Evolutionary conservation across 192 early-diverging fungal genomes (phyloP).

Genomic region (Coemansia sp.): DNA sequence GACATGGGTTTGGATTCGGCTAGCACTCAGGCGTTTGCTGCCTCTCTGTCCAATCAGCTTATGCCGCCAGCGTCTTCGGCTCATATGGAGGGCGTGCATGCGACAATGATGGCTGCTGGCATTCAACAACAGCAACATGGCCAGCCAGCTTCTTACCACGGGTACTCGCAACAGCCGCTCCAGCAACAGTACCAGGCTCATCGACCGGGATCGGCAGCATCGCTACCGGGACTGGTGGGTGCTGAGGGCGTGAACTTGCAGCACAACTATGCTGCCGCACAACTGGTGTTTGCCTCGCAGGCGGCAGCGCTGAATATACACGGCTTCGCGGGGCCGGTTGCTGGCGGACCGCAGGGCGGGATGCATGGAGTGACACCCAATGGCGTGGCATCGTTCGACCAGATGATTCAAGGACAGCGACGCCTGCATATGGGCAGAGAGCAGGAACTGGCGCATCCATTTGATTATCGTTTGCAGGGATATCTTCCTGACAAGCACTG

Average conservation of each 20-base stretch:
- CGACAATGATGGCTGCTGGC: not conserved
- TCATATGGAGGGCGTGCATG: constrained; percentile 8
- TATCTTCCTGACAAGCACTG: constrained; percentile 5
- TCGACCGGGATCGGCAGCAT: not conserved
- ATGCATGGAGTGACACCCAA: not conserved
- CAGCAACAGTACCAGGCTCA: constrained; percentile 13
- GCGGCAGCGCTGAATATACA: constrained; percentile 1
- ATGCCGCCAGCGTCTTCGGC: not conserved
- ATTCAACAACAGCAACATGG: not conserved
- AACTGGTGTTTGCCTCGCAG: constrained; percentile 24
- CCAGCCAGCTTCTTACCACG: not conserved
- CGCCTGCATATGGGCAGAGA: not conserved
- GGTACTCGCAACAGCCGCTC: constrained; percentile 10
- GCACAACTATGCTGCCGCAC: constrained; percentile 21
- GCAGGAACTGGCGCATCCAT: not conserved
- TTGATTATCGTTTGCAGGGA: constrained; percentile 9
- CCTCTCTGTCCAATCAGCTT: constrained; percentile 26
- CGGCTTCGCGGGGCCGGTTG: not conserved
- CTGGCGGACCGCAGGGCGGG: constrained; percentile 1
- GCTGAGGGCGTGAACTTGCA: constrained; percentile 1
- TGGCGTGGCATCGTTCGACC: constrained; percentile 7
- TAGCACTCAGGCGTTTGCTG: constrained; percentile 28
- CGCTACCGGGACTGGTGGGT: not conserved
- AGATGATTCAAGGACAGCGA: constrained; percentile 13
- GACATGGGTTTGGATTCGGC: constrained; percentile 43